phyloP scores from a whole-genome alignment of 73 alveolate genomes.

The Tetrahymena elliotti region DNA sequence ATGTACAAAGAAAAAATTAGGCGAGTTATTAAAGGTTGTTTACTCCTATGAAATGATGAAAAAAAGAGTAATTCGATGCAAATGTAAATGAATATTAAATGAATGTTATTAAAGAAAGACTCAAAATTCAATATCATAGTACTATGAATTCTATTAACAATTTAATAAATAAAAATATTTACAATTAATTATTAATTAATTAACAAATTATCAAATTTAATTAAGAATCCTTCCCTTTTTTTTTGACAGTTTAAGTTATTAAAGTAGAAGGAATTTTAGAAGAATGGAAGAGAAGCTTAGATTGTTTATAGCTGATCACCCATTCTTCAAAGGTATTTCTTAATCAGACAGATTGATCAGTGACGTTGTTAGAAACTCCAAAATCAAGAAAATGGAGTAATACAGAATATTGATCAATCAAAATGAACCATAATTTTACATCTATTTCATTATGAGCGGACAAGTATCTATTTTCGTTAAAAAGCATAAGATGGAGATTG shows the following conservation, averaged over 20 bases:
- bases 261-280: neutral
- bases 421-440: neutral
- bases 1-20: no score
- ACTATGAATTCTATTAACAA: neutral
- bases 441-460: neutral
- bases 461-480: neutral
- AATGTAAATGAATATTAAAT: no score
- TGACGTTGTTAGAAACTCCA: neutral
- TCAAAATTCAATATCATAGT: neutral
- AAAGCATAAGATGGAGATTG: neutral
- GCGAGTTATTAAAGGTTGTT: neutral
- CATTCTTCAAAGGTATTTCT: neutral
- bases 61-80: neutral
- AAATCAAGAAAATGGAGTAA: neutral
- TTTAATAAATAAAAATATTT: no score
- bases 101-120: neutral
- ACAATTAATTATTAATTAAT: no score
- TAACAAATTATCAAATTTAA: no score
- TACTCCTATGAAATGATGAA: neutral
- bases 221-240: neutral
- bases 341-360: neutral
- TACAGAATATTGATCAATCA: neutral
- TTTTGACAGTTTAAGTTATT: neutral
- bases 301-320: neutral
- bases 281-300: neutral